Evolutionary conservation across 1,284 basidiomycete species (phyloP), one percentile per base, ranked within the genome.

Genomic region (Ceratorhiza oryzae-sativae): DNA sequence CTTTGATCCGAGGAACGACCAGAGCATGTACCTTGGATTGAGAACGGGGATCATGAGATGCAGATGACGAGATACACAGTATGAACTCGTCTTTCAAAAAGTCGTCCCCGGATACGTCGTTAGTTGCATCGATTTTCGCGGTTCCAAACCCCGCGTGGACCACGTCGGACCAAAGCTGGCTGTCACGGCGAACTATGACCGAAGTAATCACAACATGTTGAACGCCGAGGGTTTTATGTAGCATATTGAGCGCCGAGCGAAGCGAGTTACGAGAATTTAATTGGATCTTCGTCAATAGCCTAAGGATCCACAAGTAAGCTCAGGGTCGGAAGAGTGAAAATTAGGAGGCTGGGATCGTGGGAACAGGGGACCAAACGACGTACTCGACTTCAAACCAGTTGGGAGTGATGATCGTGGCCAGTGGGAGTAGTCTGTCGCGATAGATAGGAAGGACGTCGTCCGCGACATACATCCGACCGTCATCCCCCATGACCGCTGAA

Each of bases 381-480:
- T 79, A 96, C 94, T 98, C 95, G 71, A 93, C 92, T 83, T 99
- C 97, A 76, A 97, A 99, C 87, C 96, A 97, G 79, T 99, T 99
- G 0, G 97, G 97, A 0, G 97, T 96, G 75, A 98, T 97, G 71
- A 98, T 90, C 0, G 92, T 94, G 0, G 96, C 90, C 25, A 91
- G 82, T 18, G 86, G 84, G 1, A 99, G 84, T 81, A 99, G 87
- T 56, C 83, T 80, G 20, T 79, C 77, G 63, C 89, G 88, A 82
- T 99, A 99, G 58, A 95, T 87, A 0, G 95, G 94, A 68, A 99
- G 86, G 4, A 96, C 94, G 75, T 94, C 90, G 12, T 89, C 84
- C 5, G 94, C 87, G 30, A 99, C 96, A 77, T 99, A 99, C 12
- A 97, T 82, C 58, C 83, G 86, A 3, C 94, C 94, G 13, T 93